Base-by-base conservation (phyloP, 169 alveolate genomes). In the Theileria annulata region DNA sequence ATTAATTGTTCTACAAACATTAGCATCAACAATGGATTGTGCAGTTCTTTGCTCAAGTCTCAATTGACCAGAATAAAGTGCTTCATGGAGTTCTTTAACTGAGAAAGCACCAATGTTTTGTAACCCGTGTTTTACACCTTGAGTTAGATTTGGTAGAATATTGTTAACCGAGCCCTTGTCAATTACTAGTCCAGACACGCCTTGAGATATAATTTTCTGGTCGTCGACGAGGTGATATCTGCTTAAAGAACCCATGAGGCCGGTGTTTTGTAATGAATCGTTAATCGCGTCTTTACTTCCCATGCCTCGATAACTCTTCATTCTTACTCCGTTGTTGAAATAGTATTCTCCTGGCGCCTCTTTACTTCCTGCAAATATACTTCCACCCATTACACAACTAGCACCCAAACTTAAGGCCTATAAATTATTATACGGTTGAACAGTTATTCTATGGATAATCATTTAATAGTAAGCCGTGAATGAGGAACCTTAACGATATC, bases 341-440 rank as follows among this genome's bases (percentile, higher is more conserved):
- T 91, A 92, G 77, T 93, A 94, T 30, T 95, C 98, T 2, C 99
- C 98, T 12, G 98, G 98, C 21, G 97, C 91, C 87, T 96, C 99
- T 68, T 92, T 95, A 30, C 98, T 96, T n/a, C 98, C 98, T 3
- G 97, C 97, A 28, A 96, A 76, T 59, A 94, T 78, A 35, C 94
- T 93, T 3, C 98, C 98, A 23, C 90, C 86, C 99, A 96, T 96
- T 31, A 96, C 98, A 49, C 94, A 77, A 75, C 93, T 92, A 47
- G 98, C 98, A n/a, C 99, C 98, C 19, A 95, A 78, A 2, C 97
- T 94, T 59, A 96, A 80, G 0, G 94, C 98, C 73, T 64, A 19
- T 23, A 10, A 59, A 59, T 25, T 35, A 35, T 13, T 21, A 12
- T 3, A 2, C 17, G 9, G 15, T 47, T 47, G 15, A n/a, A n/a